These are phyloP conservation scores for Lonicera japonica DNA, from an alignment of 129 eudicot species.

Conservation along the genomic window DNA sequence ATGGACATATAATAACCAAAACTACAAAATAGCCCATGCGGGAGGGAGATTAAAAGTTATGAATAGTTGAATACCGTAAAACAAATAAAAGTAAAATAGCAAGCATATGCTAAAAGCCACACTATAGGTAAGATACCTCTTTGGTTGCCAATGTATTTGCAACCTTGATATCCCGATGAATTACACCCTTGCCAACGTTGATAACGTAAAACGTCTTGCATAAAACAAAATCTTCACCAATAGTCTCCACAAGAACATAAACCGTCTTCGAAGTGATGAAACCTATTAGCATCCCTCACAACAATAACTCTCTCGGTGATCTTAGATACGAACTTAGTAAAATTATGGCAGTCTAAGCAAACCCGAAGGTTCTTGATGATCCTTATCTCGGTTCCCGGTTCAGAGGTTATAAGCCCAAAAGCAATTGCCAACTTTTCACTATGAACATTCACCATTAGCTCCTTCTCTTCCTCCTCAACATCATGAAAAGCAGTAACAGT, in stretches of 20 bases:
- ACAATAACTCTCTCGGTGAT: constrained; percentile 66
- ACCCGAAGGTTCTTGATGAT: constrained; percentile 89
- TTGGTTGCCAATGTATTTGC: constrained; percentile 95
- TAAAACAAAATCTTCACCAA: constrained; percentile 47
- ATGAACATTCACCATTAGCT: constrained; percentile 87
- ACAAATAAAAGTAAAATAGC: neutral
- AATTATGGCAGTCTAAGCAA: constrained; percentile 88
- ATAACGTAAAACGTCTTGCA: neutral
- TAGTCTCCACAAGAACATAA: constrained; percentile 90
- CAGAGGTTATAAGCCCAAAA: constrained; percentile 63
- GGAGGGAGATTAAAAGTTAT: too few relatives aligned
- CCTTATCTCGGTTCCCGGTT: constrained; percentile 67
- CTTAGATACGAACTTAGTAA: constrained; percentile 72
- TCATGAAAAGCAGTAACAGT: constrained; percentile 83
- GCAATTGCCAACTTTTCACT: constrained; percentile 93
- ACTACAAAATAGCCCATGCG: too few relatives aligned
- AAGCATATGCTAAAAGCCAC: neutral
- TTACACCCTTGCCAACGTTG: constrained; percentile 67
- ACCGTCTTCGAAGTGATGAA: constrained; percentile 92
- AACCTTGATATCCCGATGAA: constrained; percentile 98
- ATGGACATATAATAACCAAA: too few relatives aligned
- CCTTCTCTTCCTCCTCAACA: constrained; percentile 99
- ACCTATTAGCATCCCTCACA: constrained; percentile 92
- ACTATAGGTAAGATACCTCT: constrained; percentile 67
- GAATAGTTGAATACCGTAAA: too few relatives aligned